Evolutionary conservation across 179 eudicot genomes (phyloP).

Genomic region (Silene noctiflora): DNA sequence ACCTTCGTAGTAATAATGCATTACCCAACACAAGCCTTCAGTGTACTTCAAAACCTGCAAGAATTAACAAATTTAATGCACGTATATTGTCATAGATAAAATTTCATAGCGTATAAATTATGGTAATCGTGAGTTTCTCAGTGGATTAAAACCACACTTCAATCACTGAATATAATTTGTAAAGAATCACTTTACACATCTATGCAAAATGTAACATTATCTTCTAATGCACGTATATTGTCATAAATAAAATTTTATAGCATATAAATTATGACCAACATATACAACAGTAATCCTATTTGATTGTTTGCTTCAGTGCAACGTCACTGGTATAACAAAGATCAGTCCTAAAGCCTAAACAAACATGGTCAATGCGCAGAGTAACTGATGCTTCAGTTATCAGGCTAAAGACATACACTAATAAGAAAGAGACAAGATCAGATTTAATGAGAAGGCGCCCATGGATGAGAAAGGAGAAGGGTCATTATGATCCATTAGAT

Average conservation of each 20-base stretch:
- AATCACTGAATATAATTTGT: background rate
- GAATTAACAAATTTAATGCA: background rate
- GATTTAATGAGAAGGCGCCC: too few species aligned
- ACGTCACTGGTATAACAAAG: too few species aligned
- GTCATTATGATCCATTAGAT: too few species aligned
- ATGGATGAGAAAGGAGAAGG: too few species aligned
- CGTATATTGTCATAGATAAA: too few species aligned
- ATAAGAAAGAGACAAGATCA: too few species aligned
- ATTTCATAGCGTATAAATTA: background rate
- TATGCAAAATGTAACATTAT: background rate
- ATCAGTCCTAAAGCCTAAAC: too few species aligned
- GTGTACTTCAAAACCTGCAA: constrained; percentile 71
- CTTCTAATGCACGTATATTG: background rate
- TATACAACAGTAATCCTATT: too few species aligned
- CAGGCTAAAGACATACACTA: too few species aligned
- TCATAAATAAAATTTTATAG: background rate
- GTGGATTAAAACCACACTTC: background rate
- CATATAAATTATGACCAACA: background rate
- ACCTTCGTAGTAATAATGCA: constrained; percentile 99
- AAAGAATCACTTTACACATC: background rate
- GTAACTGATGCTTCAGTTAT: too few species aligned
- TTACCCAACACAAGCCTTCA: constrained; percentile 97
- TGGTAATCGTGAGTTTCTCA: background rate
- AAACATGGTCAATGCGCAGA: too few species aligned
- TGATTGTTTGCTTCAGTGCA: too few species aligned